Evolutionary conservation across 768 basidiomycete genomes (phyloP).

Genomic region (Podaxis rugospora): DNA sequence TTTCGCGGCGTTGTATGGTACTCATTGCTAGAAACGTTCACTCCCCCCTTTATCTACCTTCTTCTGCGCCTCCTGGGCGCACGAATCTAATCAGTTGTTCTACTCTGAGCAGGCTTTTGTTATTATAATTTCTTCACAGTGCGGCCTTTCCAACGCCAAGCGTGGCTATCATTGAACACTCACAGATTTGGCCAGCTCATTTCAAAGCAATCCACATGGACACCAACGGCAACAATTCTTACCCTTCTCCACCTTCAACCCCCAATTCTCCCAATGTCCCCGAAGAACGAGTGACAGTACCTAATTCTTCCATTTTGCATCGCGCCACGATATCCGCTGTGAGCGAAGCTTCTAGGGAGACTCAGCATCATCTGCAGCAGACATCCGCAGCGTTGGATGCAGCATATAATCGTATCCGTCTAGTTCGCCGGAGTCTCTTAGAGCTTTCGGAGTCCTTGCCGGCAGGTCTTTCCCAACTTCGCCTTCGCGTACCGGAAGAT

Average conservation of each 20-base stretch:
- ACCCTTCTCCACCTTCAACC: conserved; percentile 26
- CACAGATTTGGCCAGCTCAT: conserved; percentile 6
- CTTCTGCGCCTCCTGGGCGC: not conserved
- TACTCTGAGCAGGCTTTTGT: not conserved
- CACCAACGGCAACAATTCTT: conserved; percentile 23
- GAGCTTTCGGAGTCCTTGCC: conserved; percentile 35
- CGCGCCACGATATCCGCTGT: conserved; percentile 10
- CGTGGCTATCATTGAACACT: not conserved
- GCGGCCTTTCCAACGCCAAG: not conserved
- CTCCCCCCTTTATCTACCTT: not conserved
- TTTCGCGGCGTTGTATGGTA: not conserved
- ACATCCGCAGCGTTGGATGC: conserved; percentile 52
- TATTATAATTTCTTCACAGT: not conserved
- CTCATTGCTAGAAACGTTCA: not conserved
- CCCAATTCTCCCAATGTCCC: conserved; percentile 17
- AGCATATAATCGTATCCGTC: conserved; percentile 50
- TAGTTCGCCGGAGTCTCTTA: conserved; percentile 48
- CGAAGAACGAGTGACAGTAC: not conserved
- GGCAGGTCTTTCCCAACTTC: conserved; percentile 12
- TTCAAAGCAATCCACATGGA: conserved; percentile 5
- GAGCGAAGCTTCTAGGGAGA: conserved; percentile 16
- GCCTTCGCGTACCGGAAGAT: conserved; percentile 16
- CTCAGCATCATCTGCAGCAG: conserved; percentile 37
- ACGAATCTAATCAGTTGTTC: not conserved
- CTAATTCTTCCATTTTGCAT: conserved; percentile 3